Evolutionary conservation across 2,329 filamentous ascomycete species (phyloP).

Genomic region (Capronia epimyces): DNA sequence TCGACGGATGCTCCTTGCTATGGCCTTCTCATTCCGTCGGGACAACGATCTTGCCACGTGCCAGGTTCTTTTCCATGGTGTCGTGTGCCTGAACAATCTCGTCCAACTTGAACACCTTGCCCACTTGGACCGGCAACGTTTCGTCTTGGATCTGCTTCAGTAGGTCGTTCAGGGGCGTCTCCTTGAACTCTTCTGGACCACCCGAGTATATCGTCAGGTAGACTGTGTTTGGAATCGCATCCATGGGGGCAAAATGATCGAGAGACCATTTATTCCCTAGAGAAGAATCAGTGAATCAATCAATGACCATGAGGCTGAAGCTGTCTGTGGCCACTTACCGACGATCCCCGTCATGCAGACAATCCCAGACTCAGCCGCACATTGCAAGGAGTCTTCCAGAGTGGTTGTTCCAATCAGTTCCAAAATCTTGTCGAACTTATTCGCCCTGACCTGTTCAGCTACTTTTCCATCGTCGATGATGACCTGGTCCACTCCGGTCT

Average conservation of each 20-base stretch:
- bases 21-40: slow-evolving; percentile 18
- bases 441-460: slow-evolving; percentile 34
- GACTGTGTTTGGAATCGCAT: slow-evolving; percentile 37
- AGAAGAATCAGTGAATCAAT: background rate
- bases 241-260: slow-evolving; percentile 42
- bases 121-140: slow-evolving; percentile 39
- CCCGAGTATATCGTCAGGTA: slow-evolving; percentile 42
- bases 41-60: slow-evolving; percentile 45
- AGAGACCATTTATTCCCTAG: slow-evolving; percentile 37
- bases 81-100: slow-evolving; percentile 45
- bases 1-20: background rate
- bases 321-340: slow-evolving; percentile 25
- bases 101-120: slow-evolving; percentile 41
- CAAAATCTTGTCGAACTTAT: slow-evolving; percentile 40
- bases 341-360: slow-evolving; percentile 47
- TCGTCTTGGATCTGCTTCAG: slow-evolving; percentile 37
- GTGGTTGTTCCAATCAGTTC: slow-evolving; percentile 44
- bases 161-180: slow-evolving; percentile 40
- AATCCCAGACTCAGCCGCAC: slow-evolving; percentile 37
- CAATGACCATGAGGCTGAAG: too few relatives aligned
- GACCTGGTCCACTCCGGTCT: slow-evolving; percentile 41
- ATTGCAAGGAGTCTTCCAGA: slow-evolving; percentile 42
- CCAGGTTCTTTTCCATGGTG: slow-evolving; percentile 43
- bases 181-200: slow-evolving; percentile 38
- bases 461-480: slow-evolving; percentile 43